Conservation (phyloP, 768 basidiomycete species). For the Panellus pusillus region DNA sequence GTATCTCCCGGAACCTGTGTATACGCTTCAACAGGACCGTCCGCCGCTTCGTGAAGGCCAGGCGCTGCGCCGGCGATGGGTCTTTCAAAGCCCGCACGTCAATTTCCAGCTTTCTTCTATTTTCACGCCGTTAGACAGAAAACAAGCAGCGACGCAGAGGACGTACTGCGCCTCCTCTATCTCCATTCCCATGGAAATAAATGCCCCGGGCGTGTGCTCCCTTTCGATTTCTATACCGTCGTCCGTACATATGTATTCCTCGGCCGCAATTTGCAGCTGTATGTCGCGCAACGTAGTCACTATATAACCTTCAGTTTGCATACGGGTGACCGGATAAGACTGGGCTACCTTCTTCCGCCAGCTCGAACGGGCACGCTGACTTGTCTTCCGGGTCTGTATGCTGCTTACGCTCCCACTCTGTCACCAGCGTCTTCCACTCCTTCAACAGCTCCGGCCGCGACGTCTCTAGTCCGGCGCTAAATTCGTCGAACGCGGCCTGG, state of each 20-base stretch:
- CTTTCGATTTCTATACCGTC: not conserved
- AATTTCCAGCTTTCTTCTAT: no score
- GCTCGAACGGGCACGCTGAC: not conserved
- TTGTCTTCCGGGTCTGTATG: not conserved
- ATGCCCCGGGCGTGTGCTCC: not conserved
- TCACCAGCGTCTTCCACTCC: not conserved
- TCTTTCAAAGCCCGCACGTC: no score
- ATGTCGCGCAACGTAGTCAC: not conserved
- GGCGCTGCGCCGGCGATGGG: no score
- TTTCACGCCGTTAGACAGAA: no score
- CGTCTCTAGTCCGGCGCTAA: not conserved
- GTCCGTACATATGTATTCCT: not conserved
- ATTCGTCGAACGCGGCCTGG: not conserved
- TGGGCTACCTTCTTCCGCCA: not conserved
- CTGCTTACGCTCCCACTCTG: constrained; percentile 1
- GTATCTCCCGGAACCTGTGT: no score
- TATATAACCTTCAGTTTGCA: no score
- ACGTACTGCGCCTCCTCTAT: not conserved
- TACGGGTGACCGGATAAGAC: no score
- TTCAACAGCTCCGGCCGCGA: not conserved
- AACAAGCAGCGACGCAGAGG: no score
- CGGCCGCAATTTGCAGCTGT: not conserved
- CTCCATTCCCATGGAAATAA: not conserved
- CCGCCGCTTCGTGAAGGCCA: no score
- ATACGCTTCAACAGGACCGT: no score